A percentile compares a stretch with the other conserved stretches of the same genome.
Evolutionary conservation across 1,284 basidiomycete genomes (phyloP).

Genomic region (Fomitopsis palustris): DNA sequence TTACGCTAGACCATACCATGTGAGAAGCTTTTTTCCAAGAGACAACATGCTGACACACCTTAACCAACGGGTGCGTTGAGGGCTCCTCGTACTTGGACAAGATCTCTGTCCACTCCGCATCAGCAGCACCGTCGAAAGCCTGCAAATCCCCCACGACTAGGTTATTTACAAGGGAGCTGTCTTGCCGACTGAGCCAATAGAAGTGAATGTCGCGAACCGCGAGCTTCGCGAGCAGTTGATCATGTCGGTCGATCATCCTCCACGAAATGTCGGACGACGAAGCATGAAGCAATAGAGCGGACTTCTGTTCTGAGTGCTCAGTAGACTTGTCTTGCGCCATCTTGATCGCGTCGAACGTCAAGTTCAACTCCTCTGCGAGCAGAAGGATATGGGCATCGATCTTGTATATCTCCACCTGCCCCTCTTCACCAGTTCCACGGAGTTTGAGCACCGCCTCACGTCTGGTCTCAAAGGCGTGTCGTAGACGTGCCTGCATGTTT

Average conservation of each 20-base stretch:
- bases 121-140: slow-evolving; percentile 85
- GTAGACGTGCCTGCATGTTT: slow-evolving; percentile 73
- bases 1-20: slow-evolving; percentile 40
- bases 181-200: slow-evolving; percentile 84
- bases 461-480: slow-evolving; percentile 64
- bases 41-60: slow-evolving; percentile 39
- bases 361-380: slow-evolving; percentile 78
- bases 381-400: slow-evolving; percentile 75
- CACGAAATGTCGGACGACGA: slow-evolving; percentile 89
- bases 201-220: slow-evolving; percentile 80
- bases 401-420: slow-evolving; percentile 60
- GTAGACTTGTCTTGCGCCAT: slow-evolving; percentile 76
- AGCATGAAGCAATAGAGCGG: slow-evolving; percentile 79
- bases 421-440: slow-evolving; percentile 40
- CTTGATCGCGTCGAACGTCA: slow-evolving; percentile 89
- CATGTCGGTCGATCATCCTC: slow-evolving; percentile 84
- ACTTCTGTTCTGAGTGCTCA: slow-evolving; percentile 72
- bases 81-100: slow-evolving; percentile 73
- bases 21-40: neutral
- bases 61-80: slow-evolving; percentile 60
- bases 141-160: slow-evolving; percentile 76
- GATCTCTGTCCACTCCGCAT: slow-evolving; percentile 89
- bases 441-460: slow-evolving; percentile 43
- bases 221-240: slow-evolving; percentile 82
- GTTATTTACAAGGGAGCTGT: slow-evolving; percentile 84